Evolutionary conservation across 106 monocot genomes (phyloP).

Genomic region (Platanthera guangdongensis): DNA sequence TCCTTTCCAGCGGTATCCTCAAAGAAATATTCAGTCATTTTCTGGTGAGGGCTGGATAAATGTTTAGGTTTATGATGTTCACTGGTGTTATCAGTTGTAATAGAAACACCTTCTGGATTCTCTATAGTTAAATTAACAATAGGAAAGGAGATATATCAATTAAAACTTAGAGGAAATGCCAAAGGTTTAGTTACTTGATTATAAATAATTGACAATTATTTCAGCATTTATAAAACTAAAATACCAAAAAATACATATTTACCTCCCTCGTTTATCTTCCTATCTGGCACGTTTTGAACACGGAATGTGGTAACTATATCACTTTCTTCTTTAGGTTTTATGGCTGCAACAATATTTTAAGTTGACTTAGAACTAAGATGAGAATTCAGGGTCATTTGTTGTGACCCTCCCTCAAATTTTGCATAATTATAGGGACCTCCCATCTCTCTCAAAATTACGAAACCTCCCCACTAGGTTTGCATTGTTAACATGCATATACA

Average conservation of each 20-base stretch:
- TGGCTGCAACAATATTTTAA: not conserved
- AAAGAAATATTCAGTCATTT: not conserved
- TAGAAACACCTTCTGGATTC: not conserved
- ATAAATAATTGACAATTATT: not conserved
- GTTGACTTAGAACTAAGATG: not conserved
- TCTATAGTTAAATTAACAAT: constrained; percentile 2
- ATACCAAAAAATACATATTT: not conserved
- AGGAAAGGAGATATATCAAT: not conserved
- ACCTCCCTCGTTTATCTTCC: not conserved
- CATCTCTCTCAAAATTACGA: too few relatives aligned
- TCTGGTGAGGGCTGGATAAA: not conserved
- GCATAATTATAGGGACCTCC: too few relatives aligned
- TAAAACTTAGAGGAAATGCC: not conserved
- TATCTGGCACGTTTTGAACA: not conserved
- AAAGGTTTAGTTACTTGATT: not conserved
- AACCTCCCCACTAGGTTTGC: too few relatives aligned
- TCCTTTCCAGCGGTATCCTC: not conserved
- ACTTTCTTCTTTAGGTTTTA: not conserved
- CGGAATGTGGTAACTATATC: not conserved
- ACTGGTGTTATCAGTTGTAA: not conserved
- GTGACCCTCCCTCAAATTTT: too few relatives aligned
- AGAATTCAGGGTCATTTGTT: not conserved
- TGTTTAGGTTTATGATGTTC: not conserved
- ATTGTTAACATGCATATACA: too few relatives aligned
- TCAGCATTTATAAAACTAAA: not conserved